These are phyloP conservation scores for Sclerotinia glacialis DNA, from an alignment of 2,329 filamentous ascomycete genomes.

Conservation along the genomic window DNA sequence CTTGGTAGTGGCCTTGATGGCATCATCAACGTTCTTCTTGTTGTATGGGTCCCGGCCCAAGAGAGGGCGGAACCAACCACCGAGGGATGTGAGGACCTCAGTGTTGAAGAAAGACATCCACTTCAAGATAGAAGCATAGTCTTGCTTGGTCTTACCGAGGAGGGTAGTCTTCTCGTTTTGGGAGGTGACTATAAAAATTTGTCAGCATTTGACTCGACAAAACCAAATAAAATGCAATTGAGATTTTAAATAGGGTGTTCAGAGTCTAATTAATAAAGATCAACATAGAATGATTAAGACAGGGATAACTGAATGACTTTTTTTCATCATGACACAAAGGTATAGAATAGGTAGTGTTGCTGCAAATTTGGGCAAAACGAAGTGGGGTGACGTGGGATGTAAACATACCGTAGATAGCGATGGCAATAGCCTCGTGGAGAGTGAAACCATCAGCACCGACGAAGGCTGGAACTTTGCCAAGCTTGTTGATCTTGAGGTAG, in stretches of 20 bases:
- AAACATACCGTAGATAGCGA: conserved; percentile 93
- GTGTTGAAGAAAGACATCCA: conserved; percentile 98
- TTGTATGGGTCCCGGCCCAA: conserved; percentile 83
- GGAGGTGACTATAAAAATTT: conserved; percentile 71
- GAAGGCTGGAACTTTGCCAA: conserved; percentile 91
- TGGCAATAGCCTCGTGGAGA: conserved; percentile 87
- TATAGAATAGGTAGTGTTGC: conserved; percentile 15
- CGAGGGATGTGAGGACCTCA: conserved; percentile 73
- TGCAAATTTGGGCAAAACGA: conserved; percentile 20
- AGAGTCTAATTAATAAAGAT: conserved; percentile 75
- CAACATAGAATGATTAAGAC: conserved; percentile 89
- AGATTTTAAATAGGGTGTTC: conserved; percentile 47
- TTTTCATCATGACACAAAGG: conserved; percentile 41
- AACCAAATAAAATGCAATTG: conserved; percentile 23
- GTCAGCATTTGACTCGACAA: conserved; percentile 28
- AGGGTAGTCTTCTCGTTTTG: conserved; percentile 99
- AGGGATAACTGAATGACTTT: conserved; percentile 94
- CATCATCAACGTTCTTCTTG: conserved; percentile 93
- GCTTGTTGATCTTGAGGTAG: conserved; percentile 81
- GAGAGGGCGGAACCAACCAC: conserved; percentile 82
- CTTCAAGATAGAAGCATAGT: conserved; percentile 92
- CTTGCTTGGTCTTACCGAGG: conserved; percentile 99
- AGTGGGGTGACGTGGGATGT: conserved; percentile 15
- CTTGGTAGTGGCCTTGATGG: conserved; percentile 65
- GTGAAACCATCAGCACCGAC: conserved; percentile 87